phyloP scores from a whole-genome alignment of 2,329 filamentous ascomycete genomes.

The Boeremia exigua region DNA sequence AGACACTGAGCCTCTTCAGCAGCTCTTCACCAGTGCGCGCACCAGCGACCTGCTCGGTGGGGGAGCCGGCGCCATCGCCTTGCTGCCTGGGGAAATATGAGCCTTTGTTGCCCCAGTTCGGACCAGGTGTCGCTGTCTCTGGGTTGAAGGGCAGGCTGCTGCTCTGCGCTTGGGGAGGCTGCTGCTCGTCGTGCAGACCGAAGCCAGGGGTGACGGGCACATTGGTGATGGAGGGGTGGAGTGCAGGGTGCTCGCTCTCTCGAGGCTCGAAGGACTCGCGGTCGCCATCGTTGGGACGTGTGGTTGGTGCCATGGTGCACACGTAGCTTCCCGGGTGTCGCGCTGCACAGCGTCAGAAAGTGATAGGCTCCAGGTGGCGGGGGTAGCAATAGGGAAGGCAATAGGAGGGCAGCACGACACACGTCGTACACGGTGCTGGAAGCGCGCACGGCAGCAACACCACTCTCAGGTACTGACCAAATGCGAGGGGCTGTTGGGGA shows the following conservation, averaged over 20 bases:
- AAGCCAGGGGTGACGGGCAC: conserved; percentile 54
- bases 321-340: conserved; percentile 20
- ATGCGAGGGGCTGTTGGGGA: conserved; percentile 13
- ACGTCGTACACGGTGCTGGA: neutral
- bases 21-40: conserved; percentile 58
- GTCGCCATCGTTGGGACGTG: conserved; percentile 19
- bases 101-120: conserved; percentile 37
- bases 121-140: conserved; percentile 39
- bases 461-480: conserved; percentile 12
- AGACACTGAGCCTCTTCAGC: conserved; percentile 60
- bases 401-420: conserved; percentile 13
- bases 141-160: conserved; percentile 39
- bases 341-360: conserved; percentile 30
- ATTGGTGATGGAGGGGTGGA: conserved; percentile 46
- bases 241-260: conserved; percentile 47
- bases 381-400: conserved; percentile 12
- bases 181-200: conserved; percentile 48
- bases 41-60: conserved; percentile 52
- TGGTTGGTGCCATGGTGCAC: conserved; percentile 36
- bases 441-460: neutral
- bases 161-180: conserved; percentile 25
- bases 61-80: conserved; percentile 34
- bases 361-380: conserved; percentile 14
- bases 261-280: conserved; percentile 33
- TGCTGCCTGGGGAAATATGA: conserved; percentile 44